Base-by-base conservation (phyloP, 164 flowering plant genomes). In the Aristolochia contorta region DNA sequence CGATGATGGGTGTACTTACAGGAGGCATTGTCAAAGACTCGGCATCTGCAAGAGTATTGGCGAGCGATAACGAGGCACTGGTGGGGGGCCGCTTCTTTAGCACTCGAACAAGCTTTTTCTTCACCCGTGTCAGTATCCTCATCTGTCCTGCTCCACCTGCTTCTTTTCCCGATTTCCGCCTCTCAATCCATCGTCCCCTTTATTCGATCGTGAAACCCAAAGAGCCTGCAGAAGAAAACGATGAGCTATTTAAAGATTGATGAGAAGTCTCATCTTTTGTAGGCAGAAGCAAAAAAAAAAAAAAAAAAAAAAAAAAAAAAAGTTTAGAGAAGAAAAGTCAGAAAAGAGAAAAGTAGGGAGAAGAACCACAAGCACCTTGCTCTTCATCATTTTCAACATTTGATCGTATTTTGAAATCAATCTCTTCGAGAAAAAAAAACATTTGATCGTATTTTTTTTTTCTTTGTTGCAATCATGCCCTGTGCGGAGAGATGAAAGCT, bases 21-120 rank as follows among this genome's bases (percentile, higher is more conserved):
- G 32, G 41, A 16, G 58, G 58, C 45, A 56, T 27, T 7, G 43
- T 56, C 16, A 56, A 32, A 18, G 58, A 56, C 45, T 56, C 58
- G 16, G 22, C 58, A 56, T 27, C 19, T 7, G 58, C 58, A 13
- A 56, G 45, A 18, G 37, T 56, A n/a, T n/a, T n/a, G 37, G 18
- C 16, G 21, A 56, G 19, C 18, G 58, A 22, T 6, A 32, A 8
- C 2, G 58, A 19, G 1, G n/a, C 18, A 12, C 14, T 56, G 18
- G 10, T 32, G 22, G 45, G n/a, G 12, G 1, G 33, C 10, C n/a
- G 20, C 19, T 16, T 16, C 43, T 37, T n/a, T 12, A 56, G 0
- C 21, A 6, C 45, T 27, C 7, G 16, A 5, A 37, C 12, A 37
- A 56, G 58, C 58, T 56, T 56, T 46, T 30, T 56, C 58, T n/a